These are phyloP conservation scores for Macrophomina phaseolina DNA, from an alignment of 2,329 filamentous ascomycete species.

Conservation along the genomic window DNA sequence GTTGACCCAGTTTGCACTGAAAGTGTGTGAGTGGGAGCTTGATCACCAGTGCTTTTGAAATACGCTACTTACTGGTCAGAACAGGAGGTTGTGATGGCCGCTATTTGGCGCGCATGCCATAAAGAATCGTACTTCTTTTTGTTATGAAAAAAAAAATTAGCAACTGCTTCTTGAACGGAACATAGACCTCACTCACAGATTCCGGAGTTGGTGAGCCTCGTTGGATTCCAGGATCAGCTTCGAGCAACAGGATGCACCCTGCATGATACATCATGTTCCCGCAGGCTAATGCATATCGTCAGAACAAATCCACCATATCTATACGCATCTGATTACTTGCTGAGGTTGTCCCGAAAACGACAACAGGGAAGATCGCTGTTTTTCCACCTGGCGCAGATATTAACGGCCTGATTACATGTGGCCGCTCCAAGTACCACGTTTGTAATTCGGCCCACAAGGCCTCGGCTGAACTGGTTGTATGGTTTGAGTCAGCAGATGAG, in stretches of 20 bases:
- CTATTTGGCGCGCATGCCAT: conserved; percentile 4
- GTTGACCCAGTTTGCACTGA: conserved; percentile 18
- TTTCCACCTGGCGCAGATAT: not conserved
- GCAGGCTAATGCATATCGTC: not conserved
- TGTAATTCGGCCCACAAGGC: not conserved
- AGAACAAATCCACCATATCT: not conserved
- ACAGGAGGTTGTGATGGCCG: not conserved
- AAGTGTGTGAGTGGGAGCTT: not conserved
- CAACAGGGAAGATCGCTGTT: not conserved
- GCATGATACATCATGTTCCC: conserved; percentile 1
- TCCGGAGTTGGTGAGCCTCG: not conserved
- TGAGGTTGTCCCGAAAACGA: conserved; percentile 3
- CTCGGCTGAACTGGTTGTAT: not conserved
- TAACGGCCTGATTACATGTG: not conserved
- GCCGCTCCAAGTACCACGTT: not conserved
- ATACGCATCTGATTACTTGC: not conserved
- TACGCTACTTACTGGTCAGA: conserved; percentile 3
- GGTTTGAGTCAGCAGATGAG: not conserved
- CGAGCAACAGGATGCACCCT: conserved; percentile 3
- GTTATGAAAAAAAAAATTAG: no score
- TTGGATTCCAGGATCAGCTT: not conserved
- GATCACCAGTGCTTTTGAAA: not conserved
- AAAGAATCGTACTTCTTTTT: not conserved
- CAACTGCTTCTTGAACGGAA: not conserved
- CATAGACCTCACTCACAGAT: not conserved